Evolutionary conservation across 2,329 filamentous ascomycete species (phyloP).

Genomic region (Xylariaceae sp.): DNA sequence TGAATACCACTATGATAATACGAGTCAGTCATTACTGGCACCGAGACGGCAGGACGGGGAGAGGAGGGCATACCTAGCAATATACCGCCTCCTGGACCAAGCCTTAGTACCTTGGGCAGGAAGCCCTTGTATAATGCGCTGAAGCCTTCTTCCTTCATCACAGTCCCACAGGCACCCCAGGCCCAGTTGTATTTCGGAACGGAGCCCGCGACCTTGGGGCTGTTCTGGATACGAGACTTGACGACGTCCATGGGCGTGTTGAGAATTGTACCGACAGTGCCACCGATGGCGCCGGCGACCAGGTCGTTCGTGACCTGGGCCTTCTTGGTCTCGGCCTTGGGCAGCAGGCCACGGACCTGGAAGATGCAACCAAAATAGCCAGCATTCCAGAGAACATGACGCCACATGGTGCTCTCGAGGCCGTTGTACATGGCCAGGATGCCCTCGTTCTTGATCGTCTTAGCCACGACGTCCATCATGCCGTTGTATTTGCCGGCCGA

Average conservation of each 20-base stretch:
- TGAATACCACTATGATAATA: constrained; percentile 14
- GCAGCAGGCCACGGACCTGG: constrained; percentile 82
- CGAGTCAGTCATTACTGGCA: not conserved
- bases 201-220: constrained; percentile 69
- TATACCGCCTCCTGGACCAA: constrained; percentile 47
- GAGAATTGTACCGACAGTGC: constrained; percentile 78
- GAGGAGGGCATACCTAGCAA: constrained; percentile 44
- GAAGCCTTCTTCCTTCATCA: constrained; percentile 91
- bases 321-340: constrained; percentile 71
- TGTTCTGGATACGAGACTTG: constrained; percentile 97
- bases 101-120: constrained; percentile 81
- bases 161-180: constrained; percentile 75
- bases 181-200: constrained; percentile 99
- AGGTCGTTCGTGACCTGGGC: constrained; percentile 82
- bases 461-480: constrained; percentile 69
- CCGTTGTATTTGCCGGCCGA: constrained; percentile 82
- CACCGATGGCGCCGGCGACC: constrained; percentile 77
- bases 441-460: constrained; percentile 80
- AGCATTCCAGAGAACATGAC: constrained; percentile 60
- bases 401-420: constrained; percentile 93
- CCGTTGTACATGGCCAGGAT: constrained; percentile 90
- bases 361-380: constrained; percentile 86
- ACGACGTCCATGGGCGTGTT: constrained; percentile 64
- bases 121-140: constrained; percentile 94
- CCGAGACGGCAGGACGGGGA: not conserved